Evolutionary conservation across 2,329 filamentous ascomycete species (phyloP).

Genomic region (Periglandula ipomoeae): DNA sequence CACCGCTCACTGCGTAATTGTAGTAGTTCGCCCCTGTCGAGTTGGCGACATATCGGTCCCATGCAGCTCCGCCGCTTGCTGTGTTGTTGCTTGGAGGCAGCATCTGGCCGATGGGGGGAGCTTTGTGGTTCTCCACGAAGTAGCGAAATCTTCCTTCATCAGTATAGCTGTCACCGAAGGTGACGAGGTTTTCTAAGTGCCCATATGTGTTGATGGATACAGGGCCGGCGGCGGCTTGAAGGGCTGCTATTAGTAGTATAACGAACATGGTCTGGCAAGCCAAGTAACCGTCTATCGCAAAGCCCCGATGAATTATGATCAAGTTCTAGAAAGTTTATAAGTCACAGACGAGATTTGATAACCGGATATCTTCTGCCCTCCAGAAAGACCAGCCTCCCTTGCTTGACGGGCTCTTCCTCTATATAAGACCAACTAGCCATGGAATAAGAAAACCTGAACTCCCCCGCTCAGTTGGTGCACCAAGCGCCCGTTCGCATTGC

Average conservation of each 20-base stretch:
- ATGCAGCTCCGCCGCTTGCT: conserved; percentile 55
- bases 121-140: conserved; percentile 49
- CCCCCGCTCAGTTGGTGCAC: no score
- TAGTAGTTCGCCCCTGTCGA: conserved; percentile 46
- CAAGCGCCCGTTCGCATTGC: no score
- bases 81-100: conserved; percentile 41
- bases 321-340: no score
- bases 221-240: neutral
- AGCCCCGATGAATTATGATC: no score
- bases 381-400: no score
- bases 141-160: conserved; percentile 61
- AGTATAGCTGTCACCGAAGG: conserved; percentile 70
- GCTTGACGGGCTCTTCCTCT: no score
- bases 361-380: no score
- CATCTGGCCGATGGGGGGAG: conserved; percentile 51
- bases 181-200: conserved; percentile 43
- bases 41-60: conserved; percentile 58
- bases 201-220: neutral
- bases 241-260: neutral
- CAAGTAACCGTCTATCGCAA: no score
- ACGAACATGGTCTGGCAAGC: neutral
- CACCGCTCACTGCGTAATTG: conserved; percentile 66
- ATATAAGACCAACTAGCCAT: no score
- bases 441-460: no score
- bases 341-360: no score